A percentile compares a stretch with the other conserved stretches of the same genome.
Conservation (phyloP, 176 grass and related monocot species). For the Pontederia paniculata region DNA sequence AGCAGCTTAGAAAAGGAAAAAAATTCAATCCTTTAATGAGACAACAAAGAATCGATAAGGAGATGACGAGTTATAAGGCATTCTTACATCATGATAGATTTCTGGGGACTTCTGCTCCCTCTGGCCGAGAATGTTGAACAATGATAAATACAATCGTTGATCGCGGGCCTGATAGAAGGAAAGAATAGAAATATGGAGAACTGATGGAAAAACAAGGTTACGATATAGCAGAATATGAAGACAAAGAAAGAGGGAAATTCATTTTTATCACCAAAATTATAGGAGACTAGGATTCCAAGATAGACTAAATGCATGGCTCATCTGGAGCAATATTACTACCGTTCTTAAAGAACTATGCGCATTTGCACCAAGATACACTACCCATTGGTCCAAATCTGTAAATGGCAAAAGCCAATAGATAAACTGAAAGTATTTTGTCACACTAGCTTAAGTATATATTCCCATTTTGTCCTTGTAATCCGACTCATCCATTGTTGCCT, state of each 20-base stretch:
- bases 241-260: not conserved
- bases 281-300: no score
- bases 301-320: no score
- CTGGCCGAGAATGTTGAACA: slow-evolving; percentile 46
- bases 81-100: slow-evolving; percentile 37
- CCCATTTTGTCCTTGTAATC: no score
- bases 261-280: no score
- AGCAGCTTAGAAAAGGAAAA: slow-evolving; percentile 30
- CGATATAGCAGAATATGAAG: not conserved
- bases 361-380: no score
- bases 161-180: slow-evolving; percentile 29
- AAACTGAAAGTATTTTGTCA: no score
- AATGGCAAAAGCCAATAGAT: no score
- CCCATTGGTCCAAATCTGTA: no score
- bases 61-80: not conserved
- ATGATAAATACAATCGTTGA: slow-evolving; percentile 37
- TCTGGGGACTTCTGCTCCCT: slow-evolving; percentile 26
- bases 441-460: no score
- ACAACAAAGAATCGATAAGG: not conserved
- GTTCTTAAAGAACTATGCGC: no score
- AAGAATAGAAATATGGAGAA: not conserved
- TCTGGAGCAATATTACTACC: no score
- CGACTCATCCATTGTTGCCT: no score
- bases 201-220: not conserved
- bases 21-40: not conserved